Evolutionary conservation across 1,284 basidiomycete species (phyloP), one percentile per base, ranked within the genome.

Genomic region (Lignosus rhinocerotis): DNA sequence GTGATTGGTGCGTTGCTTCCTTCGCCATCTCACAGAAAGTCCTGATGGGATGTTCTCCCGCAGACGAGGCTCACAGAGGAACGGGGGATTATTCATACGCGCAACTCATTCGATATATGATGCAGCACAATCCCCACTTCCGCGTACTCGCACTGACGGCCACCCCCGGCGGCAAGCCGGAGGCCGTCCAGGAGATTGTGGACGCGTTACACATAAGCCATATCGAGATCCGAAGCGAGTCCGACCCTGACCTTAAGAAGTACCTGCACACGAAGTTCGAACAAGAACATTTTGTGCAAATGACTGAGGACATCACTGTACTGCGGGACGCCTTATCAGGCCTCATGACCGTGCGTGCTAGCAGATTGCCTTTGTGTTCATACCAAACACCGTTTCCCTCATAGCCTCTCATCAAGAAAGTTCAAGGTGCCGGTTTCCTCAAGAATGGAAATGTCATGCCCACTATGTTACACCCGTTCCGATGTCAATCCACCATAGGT

Each of bases 1-100:
- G 93, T 96, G 21, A 80, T 96, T 51, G 91, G 91, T 90, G 57
- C 12, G 78, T 8, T 17, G 0, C 21, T 5, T 14, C 17, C 3
- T 0, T 8, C 9, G 10, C 14, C 25, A 38, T 17, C 5, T 6
- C 32, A 11, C 2, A 30, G 1, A 25, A 8, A 16, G 6, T 12
- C 10, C 8, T 21, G 8, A 21, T 50, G 12, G 44, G 21, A 25
- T 38, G 10, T 1, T 17, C n/a, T 21, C n/a, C 7, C 8, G 16
- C 33, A 94, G 96, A 99, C 67, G 97, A 99, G 71, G 97, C 97
- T 0, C 97, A 99, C 74, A 87, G 90, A 68, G 96, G 93, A 0
- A 94, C 91, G 0, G 96, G 97, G 2, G 89, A 91, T 58, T 97
- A 97, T 67, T 89, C 96, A 2, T 99, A 99, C 71, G 91, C 91